These are phyloP conservation scores for Nematodospora anomalae DNA, from an alignment of 1,139 yeast genomes.

Conservation along the genomic window DNA sequence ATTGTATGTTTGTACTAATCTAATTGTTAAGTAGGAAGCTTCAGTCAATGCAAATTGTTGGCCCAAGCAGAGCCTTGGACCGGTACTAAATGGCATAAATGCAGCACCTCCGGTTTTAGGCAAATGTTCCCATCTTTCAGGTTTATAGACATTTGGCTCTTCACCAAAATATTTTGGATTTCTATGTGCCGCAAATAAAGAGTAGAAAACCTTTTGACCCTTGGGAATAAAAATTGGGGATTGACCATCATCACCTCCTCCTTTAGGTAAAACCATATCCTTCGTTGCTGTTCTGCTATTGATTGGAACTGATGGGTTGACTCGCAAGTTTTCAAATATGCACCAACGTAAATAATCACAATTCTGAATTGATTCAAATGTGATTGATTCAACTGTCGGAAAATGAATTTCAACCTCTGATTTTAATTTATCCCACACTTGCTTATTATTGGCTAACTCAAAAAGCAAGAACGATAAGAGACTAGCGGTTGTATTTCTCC, in stretches of 20 bases:
- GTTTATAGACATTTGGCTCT: conserved; percentile 44
- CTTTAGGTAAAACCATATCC: conserved; percentile 47
- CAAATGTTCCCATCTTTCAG: conserved; percentile 46
- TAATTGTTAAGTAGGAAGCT: conserved; percentile 30
- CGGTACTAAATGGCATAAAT: conserved; percentile 36
- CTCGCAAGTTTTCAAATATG: conserved; percentile 50
- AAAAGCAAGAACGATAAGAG: conserved; percentile 27
- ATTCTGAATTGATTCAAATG: conserved; percentile 48
- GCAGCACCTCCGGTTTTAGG: conserved; percentile 32
- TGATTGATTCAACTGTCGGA: conserved; percentile 27
- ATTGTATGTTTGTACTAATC: conserved; percentile 30
- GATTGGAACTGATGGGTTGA: conserved; percentile 55
- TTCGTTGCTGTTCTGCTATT: conserved; percentile 44
- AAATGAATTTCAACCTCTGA: conserved; percentile 21
- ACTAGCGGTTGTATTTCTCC: conserved; percentile 35
- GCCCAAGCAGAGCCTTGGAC: conserved; percentile 37
- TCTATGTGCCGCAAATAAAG: conserved; percentile 47
- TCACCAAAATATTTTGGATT: conserved; percentile 43
- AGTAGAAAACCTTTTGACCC: conserved; percentile 43
- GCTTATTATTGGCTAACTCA: conserved; percentile 26
- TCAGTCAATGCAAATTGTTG: conserved; percentile 41
- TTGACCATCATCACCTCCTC: conserved; percentile 48
- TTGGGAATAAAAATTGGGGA: conserved; percentile 45
- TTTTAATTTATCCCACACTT: conserved; percentile 24
- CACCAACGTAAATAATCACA: conserved; percentile 46